phyloP scores from a whole-genome alignment of 805 yeast genomes.

The Cyberlindnera amylophila region DNA sequence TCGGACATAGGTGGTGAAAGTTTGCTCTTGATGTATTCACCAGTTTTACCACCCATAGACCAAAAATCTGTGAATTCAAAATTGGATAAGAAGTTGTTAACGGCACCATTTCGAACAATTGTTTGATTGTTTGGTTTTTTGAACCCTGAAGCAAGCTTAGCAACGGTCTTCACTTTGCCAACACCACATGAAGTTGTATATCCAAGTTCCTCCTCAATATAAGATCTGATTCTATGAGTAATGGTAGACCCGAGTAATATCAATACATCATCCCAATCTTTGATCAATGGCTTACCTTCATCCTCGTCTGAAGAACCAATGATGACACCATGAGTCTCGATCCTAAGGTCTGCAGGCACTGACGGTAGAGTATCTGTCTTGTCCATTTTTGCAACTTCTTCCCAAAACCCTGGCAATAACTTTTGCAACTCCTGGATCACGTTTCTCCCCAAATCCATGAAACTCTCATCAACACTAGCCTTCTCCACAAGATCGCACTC shows the following conservation, averaged over 20 bases:
- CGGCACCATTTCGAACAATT: conserved; percentile 48
- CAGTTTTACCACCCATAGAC: conserved; percentile 89
- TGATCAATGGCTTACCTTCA: conserved; percentile 9
- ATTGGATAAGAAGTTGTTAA: conserved; percentile 50
- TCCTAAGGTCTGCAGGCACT: conserved; percentile 33
- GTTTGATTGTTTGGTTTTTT: conserved; percentile 88
- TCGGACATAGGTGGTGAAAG: conserved; percentile 49
- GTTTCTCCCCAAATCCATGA: conserved; percentile 73
- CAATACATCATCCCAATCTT: conserved; percentile 81
- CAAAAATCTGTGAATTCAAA: conserved; percentile 74
- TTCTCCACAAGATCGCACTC: conserved; percentile 75
- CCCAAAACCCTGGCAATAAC: conserved; percentile 44
- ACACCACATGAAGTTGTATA: conserved; percentile 92
- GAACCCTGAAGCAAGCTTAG: conserved; percentile 84
- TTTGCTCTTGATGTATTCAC: conserved; percentile 50
- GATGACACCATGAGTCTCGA: conserved; percentile 21
- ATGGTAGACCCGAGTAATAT: conserved; percentile 63
- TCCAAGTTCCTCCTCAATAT: conserved; percentile 52
- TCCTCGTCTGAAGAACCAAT: conserved; percentile 15
- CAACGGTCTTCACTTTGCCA: conserved; percentile 68
- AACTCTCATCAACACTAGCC: conserved; percentile 95
- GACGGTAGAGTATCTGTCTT: conserved; percentile 37
- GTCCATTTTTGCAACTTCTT: conserved; percentile 15
- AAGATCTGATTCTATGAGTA: conserved; percentile 48
- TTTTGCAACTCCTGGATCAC: conserved; percentile 43